These are phyloP conservation scores for Cornus controversa DNA, from an alignment of 148 eudicot species.

Conservation along the genomic window DNA sequence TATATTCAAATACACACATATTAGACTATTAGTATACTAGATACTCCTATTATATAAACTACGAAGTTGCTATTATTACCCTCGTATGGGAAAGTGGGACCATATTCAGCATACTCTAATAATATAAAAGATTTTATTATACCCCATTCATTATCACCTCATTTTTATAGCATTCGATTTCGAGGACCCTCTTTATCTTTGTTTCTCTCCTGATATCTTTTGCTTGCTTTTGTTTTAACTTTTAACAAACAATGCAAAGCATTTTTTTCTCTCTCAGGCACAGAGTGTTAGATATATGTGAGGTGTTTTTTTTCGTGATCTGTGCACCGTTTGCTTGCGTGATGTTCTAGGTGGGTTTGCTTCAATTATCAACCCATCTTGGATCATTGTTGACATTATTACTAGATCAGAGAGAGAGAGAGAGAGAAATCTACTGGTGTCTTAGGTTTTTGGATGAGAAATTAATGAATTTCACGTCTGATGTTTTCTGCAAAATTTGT, in stretches of 20 bases:
- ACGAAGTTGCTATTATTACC: too few species aligned
- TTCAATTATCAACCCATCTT: constrained; percentile 20
- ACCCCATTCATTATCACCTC: background rate
- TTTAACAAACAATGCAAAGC: background rate
- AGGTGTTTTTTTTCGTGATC: constrained; percentile 32
- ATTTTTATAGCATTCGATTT: background rate
- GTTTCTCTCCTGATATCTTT: background rate
- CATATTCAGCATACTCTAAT: background rate
- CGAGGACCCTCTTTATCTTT: background rate
- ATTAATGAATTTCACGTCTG: background rate
- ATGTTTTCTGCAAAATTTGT: constrained; percentile 8
- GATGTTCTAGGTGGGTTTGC: constrained; percentile 29
- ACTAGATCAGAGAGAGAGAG: background rate
- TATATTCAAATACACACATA: too few species aligned
- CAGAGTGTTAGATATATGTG: background rate
- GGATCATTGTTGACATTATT: constrained; percentile 25
- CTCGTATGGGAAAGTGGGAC: too few species aligned
- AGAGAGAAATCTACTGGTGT: background rate
- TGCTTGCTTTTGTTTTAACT: background rate
- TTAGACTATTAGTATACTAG: too few species aligned
- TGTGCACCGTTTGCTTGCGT: constrained; percentile 23
- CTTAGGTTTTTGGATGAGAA: constrained; percentile 8
- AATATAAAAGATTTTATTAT: background rate
- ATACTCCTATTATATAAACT: too few species aligned
- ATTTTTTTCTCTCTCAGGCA: background rate